Base-by-base conservation (phyloP, 345 rosid species). In the Arabidopsis suecica region DNA sequence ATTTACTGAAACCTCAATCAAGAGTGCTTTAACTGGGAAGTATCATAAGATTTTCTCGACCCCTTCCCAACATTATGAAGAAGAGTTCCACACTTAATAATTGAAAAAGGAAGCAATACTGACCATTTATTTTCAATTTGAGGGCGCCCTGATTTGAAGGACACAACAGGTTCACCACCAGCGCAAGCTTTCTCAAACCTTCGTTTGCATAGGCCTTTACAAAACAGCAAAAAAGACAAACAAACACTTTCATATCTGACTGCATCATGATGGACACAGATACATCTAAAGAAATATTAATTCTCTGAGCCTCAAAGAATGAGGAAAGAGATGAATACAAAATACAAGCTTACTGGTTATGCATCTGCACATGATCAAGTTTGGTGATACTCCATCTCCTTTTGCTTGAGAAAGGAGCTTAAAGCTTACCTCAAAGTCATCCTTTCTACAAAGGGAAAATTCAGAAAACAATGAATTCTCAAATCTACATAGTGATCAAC, bases 61-160 rank as follows among this genome's bases (percentile, higher is more conserved):
- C 14, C 34, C 42, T 65, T 22, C 45, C 45, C 42, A 75, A 41
- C 64, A 68, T 33, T 54, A 33, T 33, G 50, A 73, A 54, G 58
- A 45, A 55, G 41, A 60, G 50, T 61, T 11, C 61, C 59, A 45
- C 66, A 64, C 48, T 68, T 45, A 63, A 67, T n/a, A 69, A 3
- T 54, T 66, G 22, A 5, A 54, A 25, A 13, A 68, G 25, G 40
- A 65, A 20, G 45, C 57, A 51, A 32, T 50, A 68, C 73, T 70
- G 86, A 94, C 98, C 98, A 91, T 76, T 88, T 83, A 79, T 84
- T 89, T 78, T 87, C 85, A 77, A 91, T 79, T 58, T 86, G 91
- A 22, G 91, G 91, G 74, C 84, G 73, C 47, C 90, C 95, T 13
- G 83, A 78, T 75, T 81, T 67, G 74, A 83, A 85, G 67, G 95